phyloP scores from a whole-genome alignment of 1,139 yeast genomes.

The Debaryomycetaceae sp. region DNA sequence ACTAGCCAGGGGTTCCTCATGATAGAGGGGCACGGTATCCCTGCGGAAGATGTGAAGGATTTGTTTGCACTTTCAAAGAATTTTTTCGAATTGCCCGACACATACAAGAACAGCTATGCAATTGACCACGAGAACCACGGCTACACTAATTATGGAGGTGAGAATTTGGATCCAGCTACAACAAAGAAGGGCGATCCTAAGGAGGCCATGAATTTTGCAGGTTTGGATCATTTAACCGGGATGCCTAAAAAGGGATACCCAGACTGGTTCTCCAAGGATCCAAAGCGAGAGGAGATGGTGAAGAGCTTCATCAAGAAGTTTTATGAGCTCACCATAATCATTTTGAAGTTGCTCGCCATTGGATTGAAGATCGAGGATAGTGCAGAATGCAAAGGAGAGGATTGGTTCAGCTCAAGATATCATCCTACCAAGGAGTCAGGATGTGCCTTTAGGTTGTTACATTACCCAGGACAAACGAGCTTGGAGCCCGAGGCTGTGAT shows the following conservation, averaged over 20 bases:
- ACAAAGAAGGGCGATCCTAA: conserved; percentile 59
- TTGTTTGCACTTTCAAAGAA: conserved; percentile 52
- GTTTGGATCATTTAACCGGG: conserved; percentile 40
- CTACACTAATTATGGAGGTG: conserved; percentile 58
- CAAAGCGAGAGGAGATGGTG: conserved; percentile 29
- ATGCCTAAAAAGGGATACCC: conserved; percentile 35
- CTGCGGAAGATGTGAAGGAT: conserved; percentile 52
- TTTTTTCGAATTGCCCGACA: conserved; percentile 52
- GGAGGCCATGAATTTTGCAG: conserved; percentile 50
- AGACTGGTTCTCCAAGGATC: conserved; percentile 35
- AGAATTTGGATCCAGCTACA: conserved; percentile 48
- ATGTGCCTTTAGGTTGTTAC: conserved; percentile 63
- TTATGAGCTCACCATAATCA: conserved; percentile 36
- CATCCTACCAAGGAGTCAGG: conserved; percentile 49
- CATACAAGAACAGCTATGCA: conserved; percentile 43
- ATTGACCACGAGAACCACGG: conserved; percentile 59
- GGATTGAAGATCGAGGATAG: conserved; percentile 56
- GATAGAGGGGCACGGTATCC: conserved; percentile 68
- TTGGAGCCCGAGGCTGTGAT: conserved; percentile 53
- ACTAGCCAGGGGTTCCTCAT: conserved; percentile 67
- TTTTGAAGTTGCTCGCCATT: conserved; percentile 51
- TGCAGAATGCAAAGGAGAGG: conserved; percentile 24
- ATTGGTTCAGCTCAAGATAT: conserved; percentile 65
- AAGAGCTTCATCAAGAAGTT: conserved; percentile 36
- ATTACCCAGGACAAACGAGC: conserved; percentile 60